Percentiles rank a stretch among this genome's conserved stretches.
These are phyloP conservation scores for Yarrowia keelungensis DNA, from an alignment of 805 yeast species.

Conservation along the genomic window DNA sequence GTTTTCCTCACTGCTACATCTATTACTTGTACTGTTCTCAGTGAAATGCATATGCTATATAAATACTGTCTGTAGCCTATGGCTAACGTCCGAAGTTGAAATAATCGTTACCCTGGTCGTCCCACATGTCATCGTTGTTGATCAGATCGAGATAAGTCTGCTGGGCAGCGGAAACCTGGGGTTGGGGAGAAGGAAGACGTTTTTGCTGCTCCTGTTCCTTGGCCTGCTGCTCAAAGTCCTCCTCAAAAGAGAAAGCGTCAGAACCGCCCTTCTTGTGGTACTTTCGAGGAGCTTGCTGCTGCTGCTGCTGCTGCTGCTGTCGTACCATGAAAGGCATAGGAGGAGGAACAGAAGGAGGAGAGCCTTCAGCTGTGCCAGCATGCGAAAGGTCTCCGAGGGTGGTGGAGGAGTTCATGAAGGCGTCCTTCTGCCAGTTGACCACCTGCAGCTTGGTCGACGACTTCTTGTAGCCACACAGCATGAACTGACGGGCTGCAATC, in stretches of 20 bases:
- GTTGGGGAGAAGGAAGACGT: background rate
- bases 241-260: constrained; percentile 29
- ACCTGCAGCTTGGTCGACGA: constrained; percentile 34
- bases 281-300: constrained; percentile 1
- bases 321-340: constrained; percentile 6
- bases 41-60: constrained; percentile 34
- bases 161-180: constrained; percentile 25
- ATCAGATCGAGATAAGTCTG: constrained; percentile 25
- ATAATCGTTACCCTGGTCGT: constrained; percentile 29
- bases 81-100: background rate
- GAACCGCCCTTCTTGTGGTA: constrained; percentile 30
- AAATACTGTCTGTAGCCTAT: constrained; percentile 14
- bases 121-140: constrained; percentile 28
- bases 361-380: background rate
- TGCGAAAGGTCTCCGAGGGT: constrained; percentile 27
- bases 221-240: background rate
- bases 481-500: constrained; percentile 33
- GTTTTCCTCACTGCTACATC: no score
- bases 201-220: background rate
- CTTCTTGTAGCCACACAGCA: constrained; percentile 36
- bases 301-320: background rate
- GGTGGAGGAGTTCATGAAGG: constrained; percentile 28
- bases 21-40: no score
- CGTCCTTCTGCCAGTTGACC: constrained; percentile 36
- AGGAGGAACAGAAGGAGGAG: constrained; percentile 13